Conservation (phyloP, 345 rosid species). For the Populus alba region DNA sequence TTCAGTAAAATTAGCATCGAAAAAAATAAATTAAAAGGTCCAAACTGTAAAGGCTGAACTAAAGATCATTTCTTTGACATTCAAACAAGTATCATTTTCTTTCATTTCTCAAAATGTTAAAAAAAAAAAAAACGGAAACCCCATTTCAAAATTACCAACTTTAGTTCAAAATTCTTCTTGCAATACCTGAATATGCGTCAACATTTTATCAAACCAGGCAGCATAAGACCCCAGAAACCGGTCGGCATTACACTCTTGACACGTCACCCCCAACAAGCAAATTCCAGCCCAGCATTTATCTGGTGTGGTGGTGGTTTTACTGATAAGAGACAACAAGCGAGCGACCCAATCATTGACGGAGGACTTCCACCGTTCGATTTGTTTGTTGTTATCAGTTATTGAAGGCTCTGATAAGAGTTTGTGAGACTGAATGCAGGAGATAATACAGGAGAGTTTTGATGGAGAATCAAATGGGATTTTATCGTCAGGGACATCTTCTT, state of each 20-base stretch:
- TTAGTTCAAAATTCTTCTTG: not conserved
- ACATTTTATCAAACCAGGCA: conserved; percentile 61
- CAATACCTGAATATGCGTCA: conserved; percentile 58
- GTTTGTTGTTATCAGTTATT: conserved; percentile 35
- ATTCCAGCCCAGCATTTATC: conserved; percentile 84
- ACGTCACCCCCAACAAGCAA: conserved; percentile 70
- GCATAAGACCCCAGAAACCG: conserved; percentile 62
- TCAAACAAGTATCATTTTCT: no score
- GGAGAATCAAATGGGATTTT: conserved; percentile 41
- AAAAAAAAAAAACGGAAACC: no score
- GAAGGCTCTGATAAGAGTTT: conserved; percentile 49
- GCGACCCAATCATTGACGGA: conserved; percentile 72
- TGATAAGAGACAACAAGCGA: conserved; percentile 42
- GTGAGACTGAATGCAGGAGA: conserved; percentile 44
- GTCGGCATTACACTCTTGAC: conserved; percentile 64
- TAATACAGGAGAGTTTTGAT: conserved; percentile 43
- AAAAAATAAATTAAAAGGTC: no score
- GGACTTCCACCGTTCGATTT: conserved; percentile 44
- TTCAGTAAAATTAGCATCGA: no score
- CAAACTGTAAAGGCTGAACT: no score
- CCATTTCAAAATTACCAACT: not conserved
- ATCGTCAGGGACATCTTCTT: conserved; percentile 58
- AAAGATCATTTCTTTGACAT: no score
- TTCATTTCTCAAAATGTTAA: no score
- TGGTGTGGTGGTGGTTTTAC: conserved; percentile 54